Evolutionary conservation across 306 rosid species (phyloP).

Genomic region (Vigna unguiculata): DNA sequence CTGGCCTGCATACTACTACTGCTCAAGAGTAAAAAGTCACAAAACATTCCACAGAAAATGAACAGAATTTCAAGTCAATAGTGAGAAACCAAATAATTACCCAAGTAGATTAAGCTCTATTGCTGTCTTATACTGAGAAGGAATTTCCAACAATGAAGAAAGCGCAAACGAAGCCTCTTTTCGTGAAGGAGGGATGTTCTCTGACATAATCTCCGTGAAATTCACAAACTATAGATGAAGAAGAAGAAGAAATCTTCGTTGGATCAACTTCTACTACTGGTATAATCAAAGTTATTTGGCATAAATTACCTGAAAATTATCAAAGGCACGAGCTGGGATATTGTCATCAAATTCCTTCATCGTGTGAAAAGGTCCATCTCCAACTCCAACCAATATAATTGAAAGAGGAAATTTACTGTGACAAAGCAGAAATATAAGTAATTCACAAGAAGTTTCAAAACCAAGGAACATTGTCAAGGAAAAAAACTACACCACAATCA

Average conservation of each 20-base stretch:
- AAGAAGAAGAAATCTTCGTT: constrained; percentile 32
- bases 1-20: constrained; percentile 47
- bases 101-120: constrained; percentile 73
- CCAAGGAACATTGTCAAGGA: neutral
- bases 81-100: constrained; percentile 50
- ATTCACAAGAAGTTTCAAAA: constrained; percentile 29
- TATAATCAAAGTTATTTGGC: too few species aligned
- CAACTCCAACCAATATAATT: constrained; percentile 84
- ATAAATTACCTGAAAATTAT: constrained; percentile 66
- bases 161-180: constrained; percentile 87
- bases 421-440: constrained; percentile 7
- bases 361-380: constrained; percentile 94
- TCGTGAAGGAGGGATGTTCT: constrained; percentile 56
- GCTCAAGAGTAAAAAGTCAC: constrained; percentile 20
- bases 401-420: constrained; percentile 80
- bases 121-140: constrained; percentile 84
- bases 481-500: constrained; percentile 31
- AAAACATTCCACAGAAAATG: constrained; percentile 8
- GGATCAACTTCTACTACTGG: constrained; percentile 23
- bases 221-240: constrained; percentile 68
- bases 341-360: constrained; percentile 88
- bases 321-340: constrained; percentile 72
- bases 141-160: constrained; percentile 90
- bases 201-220: constrained; percentile 74
- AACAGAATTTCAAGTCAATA: constrained; percentile 7